These are phyloP conservation scores for Arthrocladium fulminans DNA, from an alignment of 2,329 filamentous ascomycete genomes.

Conservation along the genomic window DNA sequence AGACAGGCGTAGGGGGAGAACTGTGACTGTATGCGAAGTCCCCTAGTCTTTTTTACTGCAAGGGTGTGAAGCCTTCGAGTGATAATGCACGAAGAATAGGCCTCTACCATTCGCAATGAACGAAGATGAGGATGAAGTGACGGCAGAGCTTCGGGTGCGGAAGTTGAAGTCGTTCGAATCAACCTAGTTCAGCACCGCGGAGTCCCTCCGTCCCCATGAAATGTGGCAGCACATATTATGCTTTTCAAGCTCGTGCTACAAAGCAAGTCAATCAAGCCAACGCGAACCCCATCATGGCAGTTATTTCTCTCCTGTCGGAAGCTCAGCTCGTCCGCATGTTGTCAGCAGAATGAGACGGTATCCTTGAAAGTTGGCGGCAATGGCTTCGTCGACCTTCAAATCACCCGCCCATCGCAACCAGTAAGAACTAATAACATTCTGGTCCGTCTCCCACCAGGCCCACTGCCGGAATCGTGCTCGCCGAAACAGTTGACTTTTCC, in stretches of 20 bases:
- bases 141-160: too few species aligned
- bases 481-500: neutral
- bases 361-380: slow-evolving; percentile 11
- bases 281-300: neutral
- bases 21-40: too few species aligned
- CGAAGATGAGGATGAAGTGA: too few species aligned
- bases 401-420: neutral
- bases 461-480: neutral
- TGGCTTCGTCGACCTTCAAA: slow-evolving; percentile 8
- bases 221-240: neutral
- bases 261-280: neutral
- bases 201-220: too few species aligned
- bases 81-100: too few species aligned
- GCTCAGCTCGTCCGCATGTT: neutral
- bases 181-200: too few species aligned
- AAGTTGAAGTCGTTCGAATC: too few species aligned
- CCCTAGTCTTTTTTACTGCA: too few species aligned
- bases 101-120: too few species aligned
- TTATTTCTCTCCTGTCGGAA: neutral
- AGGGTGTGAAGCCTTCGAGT: too few species aligned
- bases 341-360: neutral
- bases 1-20: too few species aligned
- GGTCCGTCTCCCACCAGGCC: slow-evolving; percentile 11
- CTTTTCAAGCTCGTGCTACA: neutral
- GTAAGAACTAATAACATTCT: slow-evolving; percentile 3